Evolutionary conservation across 495 filamentous ascomycete genomes (phyloP).

Genomic region (Neurospora sublineolata): DNA sequence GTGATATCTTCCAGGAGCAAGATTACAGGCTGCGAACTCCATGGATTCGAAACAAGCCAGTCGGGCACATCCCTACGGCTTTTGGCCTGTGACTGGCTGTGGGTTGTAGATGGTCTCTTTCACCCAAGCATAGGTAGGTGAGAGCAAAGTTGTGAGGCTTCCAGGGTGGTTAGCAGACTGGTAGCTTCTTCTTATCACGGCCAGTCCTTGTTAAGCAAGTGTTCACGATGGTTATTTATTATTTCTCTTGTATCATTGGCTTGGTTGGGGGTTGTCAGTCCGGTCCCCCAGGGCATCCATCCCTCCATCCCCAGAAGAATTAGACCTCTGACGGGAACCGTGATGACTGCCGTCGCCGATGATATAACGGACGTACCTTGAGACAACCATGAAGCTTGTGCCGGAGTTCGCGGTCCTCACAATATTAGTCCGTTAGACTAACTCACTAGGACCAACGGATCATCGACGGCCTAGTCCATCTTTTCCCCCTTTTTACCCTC

Average conservation of each 20-base stretch:
- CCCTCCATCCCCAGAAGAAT: background rate
- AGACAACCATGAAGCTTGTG: slow-evolving; percentile 8
- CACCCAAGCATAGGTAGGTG: background rate
- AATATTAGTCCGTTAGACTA: background rate
- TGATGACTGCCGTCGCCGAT: background rate
- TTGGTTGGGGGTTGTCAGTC: background rate
- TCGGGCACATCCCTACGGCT: background rate
- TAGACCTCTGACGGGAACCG: background rate
- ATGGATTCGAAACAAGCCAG: slow-evolving; percentile 8
- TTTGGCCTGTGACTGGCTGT: slow-evolving; percentile 2
- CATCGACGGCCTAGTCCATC: background rate
- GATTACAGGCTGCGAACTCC: slow-evolving; percentile 2
- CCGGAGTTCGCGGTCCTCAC: background rate
- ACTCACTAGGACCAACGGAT: background rate
- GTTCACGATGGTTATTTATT: slow-evolving; percentile 3
- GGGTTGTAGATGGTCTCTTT: background rate
- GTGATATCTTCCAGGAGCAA: background rate
- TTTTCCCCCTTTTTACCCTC: background rate
- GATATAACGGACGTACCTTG: slow-evolving; percentile 13
- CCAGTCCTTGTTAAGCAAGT: background rate
- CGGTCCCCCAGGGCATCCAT: background rate
- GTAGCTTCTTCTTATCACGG: background rate
- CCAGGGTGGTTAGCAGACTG: background rate
- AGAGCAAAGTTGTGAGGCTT: background rate
- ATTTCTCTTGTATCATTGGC: slow-evolving; percentile 12